phyloP scores from a whole-genome alignment of 352 stramenopile genomes.

The Globisporangium nodosum region DNA sequence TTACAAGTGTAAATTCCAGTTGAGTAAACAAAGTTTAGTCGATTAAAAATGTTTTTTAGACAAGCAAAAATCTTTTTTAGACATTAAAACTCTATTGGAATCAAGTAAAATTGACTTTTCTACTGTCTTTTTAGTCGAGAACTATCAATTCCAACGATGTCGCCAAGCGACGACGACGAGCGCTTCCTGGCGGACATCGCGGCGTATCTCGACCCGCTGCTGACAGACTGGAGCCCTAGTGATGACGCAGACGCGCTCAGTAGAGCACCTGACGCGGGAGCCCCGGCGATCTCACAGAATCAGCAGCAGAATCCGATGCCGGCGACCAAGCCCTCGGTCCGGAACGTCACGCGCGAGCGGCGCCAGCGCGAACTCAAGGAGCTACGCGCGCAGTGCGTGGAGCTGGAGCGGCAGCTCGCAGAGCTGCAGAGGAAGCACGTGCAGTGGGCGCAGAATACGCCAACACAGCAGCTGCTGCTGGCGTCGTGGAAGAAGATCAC shows the following conservation, averaged over 20 bases:
- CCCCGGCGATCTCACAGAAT: not conserved
- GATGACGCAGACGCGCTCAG: not conserved
- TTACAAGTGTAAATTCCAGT: too few species aligned
- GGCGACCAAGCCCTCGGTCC: not conserved
- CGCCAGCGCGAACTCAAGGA: constrained; percentile 1
- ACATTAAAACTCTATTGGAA: too few species aligned
- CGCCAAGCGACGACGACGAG: not conserved
- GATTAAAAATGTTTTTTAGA: too few species aligned
- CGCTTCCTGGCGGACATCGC: constrained; percentile 2
- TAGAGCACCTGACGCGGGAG: not conserved
- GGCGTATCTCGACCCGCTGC: constrained; percentile 4
- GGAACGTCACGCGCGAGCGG: constrained; percentile 2
- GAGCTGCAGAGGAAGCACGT: not conserved
- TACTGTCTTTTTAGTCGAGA: too few species aligned
- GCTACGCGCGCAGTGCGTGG: not conserved
- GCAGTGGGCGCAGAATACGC: not conserved
- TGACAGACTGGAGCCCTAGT: constrained; percentile 1
- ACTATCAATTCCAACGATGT: too few species aligned
- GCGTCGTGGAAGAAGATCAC: constrained; percentile 5
- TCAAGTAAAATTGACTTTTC: too few species aligned
- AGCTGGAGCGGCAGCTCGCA: constrained; percentile 3
- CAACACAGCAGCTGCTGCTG: not conserved
- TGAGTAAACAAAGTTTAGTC: too few species aligned
- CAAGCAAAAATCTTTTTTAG: too few species aligned
- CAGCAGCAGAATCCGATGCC: too few species aligned